Evolutionary conservation across 2,329 filamentous ascomycete species (phyloP), one percentile per base, ranked within the genome.

Genomic region (Curvularia spicifera): DNA sequence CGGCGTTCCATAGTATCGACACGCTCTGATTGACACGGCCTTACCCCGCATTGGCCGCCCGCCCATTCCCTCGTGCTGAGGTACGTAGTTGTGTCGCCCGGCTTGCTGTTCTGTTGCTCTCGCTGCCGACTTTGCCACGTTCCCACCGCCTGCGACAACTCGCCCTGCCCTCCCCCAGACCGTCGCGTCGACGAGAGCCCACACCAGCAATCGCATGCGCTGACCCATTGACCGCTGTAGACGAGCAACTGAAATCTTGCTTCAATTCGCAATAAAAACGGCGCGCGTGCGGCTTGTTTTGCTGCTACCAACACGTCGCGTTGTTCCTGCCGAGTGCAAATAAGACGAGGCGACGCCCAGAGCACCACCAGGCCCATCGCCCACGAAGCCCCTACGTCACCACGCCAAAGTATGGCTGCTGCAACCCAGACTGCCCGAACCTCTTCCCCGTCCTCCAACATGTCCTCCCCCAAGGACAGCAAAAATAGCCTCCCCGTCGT

Each of bases 401-500:
- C 70, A 70, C 65, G 63, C 63, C 60, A 63, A 63, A 65, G 63
- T 59, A 75, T 76, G 71, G 71, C 74, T 64, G 71, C 72, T 60
- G 68, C 71, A 68, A 72, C 71, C 63, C 70, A 70, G 68, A 68
- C 69, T 51, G 66, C 68, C 54, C 71, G 68, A 67, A 71, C 67
- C 61, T 74, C 74, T 67, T 69, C 72, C 65, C 71, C 70, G 56
- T 72, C 69, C 61, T 71, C 73, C 60, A 77, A 68, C 45, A 77
- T 77, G 74, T 73, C 74, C 69, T 76, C 74, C 20, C 74, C 74
- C 56, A 73, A 74, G 63, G 74, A 76, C 63, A 69, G 60, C 55
- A 76, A 76, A 68, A 73, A 68, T 66, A 67, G 66, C 60, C 69
- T 72, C 63, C 63, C 68, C 56, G 60, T 63, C 52, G 65, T 68